Percentiles rank a stretch among this genome's conserved stretches.
phyloP scores from a whole-genome alignment of 208 protist genomes.

The Leishmania mexicana region DNA sequence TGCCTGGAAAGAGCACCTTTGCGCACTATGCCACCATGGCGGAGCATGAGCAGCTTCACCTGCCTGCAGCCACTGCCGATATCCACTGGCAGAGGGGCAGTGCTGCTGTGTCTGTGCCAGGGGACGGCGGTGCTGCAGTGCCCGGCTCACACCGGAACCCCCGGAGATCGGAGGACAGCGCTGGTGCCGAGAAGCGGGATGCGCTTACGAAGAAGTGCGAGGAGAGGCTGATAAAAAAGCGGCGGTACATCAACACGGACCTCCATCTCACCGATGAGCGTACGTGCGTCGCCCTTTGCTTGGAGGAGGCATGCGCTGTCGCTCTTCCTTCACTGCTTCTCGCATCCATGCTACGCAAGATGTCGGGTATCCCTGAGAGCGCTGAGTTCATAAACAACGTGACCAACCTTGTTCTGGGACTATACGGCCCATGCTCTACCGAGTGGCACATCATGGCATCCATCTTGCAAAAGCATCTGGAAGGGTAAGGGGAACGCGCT shows the following conservation, averaged over 20 bases:
- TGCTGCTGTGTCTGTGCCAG: neutral
- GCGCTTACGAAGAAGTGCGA: slow-evolving; percentile 1
- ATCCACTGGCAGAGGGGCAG: neutral
- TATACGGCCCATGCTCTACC: neutral
- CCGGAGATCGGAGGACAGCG: neutral
- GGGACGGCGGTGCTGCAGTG: neutral
- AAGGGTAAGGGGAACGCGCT: neutral
- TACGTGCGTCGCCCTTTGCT: slow-evolving; percentile 4
- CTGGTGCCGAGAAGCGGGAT: neutral
- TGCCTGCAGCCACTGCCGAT: neutral
- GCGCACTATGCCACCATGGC: neutral
- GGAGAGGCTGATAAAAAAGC: neutral
- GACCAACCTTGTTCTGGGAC: no score
- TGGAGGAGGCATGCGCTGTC: neutral
- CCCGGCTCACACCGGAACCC: neutral
- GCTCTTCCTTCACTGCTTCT: neutral
- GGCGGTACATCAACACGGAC: neutral
- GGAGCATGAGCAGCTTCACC: neutral
- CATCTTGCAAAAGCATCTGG: neutral
- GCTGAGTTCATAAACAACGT: no score
- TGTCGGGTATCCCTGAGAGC: no score
- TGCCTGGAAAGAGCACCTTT: slow-evolving; percentile 4
- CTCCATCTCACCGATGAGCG: slow-evolving; percentile 16
- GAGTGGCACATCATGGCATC: slow-evolving; percentile 1
- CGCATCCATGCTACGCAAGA: neutral